These are phyloP conservation scores for Jatropha curcas DNA, from an alignment of 345 rosid genomes.

Conservation along the genomic window DNA sequence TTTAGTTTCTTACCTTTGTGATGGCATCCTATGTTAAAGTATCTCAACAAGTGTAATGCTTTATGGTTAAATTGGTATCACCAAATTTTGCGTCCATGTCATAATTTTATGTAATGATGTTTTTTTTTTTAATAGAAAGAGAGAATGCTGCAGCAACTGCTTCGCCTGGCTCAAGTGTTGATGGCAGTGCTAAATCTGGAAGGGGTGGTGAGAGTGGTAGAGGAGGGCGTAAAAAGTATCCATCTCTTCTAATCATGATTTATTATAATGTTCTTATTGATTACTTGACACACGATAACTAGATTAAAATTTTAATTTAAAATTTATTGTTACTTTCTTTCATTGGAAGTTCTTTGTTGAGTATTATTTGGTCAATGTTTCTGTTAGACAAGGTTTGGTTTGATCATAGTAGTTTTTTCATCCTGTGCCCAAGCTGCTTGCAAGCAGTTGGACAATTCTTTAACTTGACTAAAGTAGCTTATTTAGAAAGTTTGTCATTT, in stretches of 20 bases:
- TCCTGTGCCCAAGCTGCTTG: too few species aligned
- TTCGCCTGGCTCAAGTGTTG: slow-evolving; percentile 43
- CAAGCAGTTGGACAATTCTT: too few species aligned
- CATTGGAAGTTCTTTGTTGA: neutral
- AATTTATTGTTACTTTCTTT: neutral
- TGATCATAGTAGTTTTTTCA: too few species aligned
- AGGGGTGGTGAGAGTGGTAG: slow-evolving; percentile 73
- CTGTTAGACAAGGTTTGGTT: neutral
- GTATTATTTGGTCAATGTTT: neutral
- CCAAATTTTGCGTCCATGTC: neutral
- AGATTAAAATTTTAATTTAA: neutral
- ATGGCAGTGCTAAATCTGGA: slow-evolving; percentile 56
- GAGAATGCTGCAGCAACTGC: slow-evolving; percentile 45
- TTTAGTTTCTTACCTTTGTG: neutral
- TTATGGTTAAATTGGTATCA: neutral
- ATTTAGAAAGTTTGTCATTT: neutral
- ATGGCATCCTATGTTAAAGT: neutral
- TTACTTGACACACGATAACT: neutral
- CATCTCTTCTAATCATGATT: slow-evolving; percentile 19
- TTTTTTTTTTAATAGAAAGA: slow-evolving; percentile 51
- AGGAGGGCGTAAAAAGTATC: slow-evolving; percentile 96
- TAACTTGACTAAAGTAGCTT: too few species aligned
- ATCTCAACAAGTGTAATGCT: neutral
- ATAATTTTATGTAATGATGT: neutral
- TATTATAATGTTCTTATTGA: neutral